Conservation (phyloP, 2,329 filamentous ascomycete genomes). For the Exophiala sideris region DNA sequence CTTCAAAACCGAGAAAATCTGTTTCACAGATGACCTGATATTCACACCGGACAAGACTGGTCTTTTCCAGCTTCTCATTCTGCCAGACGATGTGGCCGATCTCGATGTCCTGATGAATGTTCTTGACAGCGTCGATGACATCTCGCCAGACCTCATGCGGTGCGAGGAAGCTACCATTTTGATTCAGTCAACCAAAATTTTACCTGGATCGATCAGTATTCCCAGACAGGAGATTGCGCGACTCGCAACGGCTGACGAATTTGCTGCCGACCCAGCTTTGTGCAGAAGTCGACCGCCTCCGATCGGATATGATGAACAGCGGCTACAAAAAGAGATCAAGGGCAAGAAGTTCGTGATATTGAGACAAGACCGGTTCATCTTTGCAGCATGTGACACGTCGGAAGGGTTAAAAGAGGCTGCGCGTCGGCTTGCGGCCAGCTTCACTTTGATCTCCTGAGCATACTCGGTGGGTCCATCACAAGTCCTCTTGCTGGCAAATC, state of each 20-base stretch:
- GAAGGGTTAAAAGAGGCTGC: constrained; percentile 13
- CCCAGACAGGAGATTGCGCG: constrained; percentile 16
- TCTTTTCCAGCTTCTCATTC: constrained; percentile 35
- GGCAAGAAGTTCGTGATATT: constrained; percentile 32
- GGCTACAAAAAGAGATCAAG: constrained; percentile 28
- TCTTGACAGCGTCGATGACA: constrained; percentile 9
- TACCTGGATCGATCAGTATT: neutral
- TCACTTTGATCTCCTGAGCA: constrained; percentile 3
- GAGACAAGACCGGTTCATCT: constrained; percentile 36
- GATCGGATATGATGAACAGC: constrained; percentile 30
- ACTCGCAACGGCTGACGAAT: constrained; percentile 33
- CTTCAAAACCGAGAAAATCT: constrained; percentile 17
- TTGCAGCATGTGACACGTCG: constrained; percentile 28
- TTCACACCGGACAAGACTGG: constrained; percentile 30
- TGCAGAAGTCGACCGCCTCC: constrained; percentile 33
- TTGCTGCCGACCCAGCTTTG: constrained; percentile 28
- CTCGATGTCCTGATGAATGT: constrained; percentile 5
- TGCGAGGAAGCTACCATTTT: constrained; percentile 20
- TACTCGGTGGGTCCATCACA: neutral
- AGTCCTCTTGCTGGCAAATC: neutral
- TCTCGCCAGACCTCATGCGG: constrained; percentile 6
- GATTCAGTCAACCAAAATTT: constrained; percentile 13
- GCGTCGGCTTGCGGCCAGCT: neutral
- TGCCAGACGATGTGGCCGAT: constrained; percentile 24
- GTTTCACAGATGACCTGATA: constrained; percentile 36